Evolutionary conservation across 305 asterid genomes (phyloP), one percentile per base, ranked within the genome.

Genomic region (Withania somnifera): DNA sequence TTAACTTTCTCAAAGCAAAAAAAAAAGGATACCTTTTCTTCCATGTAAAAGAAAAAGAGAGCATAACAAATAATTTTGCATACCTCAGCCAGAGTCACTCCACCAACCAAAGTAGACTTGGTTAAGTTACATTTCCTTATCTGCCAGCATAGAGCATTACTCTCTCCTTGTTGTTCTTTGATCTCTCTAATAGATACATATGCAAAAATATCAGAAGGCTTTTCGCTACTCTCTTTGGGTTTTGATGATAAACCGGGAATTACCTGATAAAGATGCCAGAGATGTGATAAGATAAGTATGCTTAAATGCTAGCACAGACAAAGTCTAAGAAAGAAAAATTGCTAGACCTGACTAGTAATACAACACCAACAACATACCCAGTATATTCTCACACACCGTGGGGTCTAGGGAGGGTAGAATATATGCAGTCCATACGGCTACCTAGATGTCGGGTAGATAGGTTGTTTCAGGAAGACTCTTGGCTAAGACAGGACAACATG

Each of bases 61-160:
- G 54, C 75, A 60, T 40, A 42, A n/a, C 8, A 8, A 40, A 79
- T 38, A 79, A 30, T 30, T 81, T 64, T 13, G 58, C 81, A 83
- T 83, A 95, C 99, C 98, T 95, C 88, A 10, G 90, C 93, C 87
- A 96, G 85, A 77, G 83, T 87, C 82, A 86, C 81, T 81, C 97
- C 97, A 81, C 91, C 91, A 84, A 83, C 89, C 66, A 94, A 53
- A 84, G 89, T 91, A 60, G 95, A 92, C 88, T 89, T 86, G 1
- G 91, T 89, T 32, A 96, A 84, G 88, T 96, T 94, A 86, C 92
- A 92, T 77, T 92, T 94, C 84, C 57, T 88, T 82, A 96, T 87
- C 81, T 90, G 92, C 79, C 90, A 91, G 58, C 58, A 3, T 5
- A 81, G 61, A 17, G 86, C 84, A 42, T 69, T 77, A 11, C 76